Evolutionary conservation across 257 asterid genomes (phyloP), one percentile per base, ranked within the genome.

Genomic region (Mitragyna speciosa): DNA sequence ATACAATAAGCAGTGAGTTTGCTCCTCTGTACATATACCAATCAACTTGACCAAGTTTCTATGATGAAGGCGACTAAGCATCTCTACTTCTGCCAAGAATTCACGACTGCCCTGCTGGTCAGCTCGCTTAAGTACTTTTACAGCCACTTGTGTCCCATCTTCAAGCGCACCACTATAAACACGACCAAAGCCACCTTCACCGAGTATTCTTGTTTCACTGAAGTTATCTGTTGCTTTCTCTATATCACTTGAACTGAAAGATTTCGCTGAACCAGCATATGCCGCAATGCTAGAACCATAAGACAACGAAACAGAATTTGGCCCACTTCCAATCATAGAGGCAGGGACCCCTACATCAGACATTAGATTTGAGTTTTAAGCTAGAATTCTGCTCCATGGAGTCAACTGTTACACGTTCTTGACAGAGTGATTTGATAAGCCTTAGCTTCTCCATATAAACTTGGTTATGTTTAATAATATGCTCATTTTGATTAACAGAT

Each of bases 171-270:
- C 99, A 41, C 95, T 81, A 80, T 90, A 96, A 54, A 96, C 99
- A 66, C 87, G 91, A 24, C 99, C 99, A 83, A 96, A 96, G 2
- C 99, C 99, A 47, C 99, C 99, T 88, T 96, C 98, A 31, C 99
- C 98, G 19, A 96, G 83, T 77, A 94, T 75, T 84, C 93, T 89
- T 47, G 85, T 78, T 79, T 89, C 98, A 16, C 88, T 88, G 87
- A 96, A 94, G 89, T 85, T 81, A 86, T 90, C 92, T 6, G 99
- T 94, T 61, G 97, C 99, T 83, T 76, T 91, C 76, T 92, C 96
- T 76, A 96, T 87, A 47, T 93, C 99, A 49, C 73, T 73, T 41
- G 89, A 85, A 82, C 88, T 84, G 83, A 90, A 91, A 47, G 97
- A 90, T 88, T 83, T 94, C 48, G 97, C 92, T 15, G 99, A 90